Evolutionary conservation across 1,284 basidiomycete species (phyloP).

Genomic region (Cutaneotrichosporon sp.): DNA sequence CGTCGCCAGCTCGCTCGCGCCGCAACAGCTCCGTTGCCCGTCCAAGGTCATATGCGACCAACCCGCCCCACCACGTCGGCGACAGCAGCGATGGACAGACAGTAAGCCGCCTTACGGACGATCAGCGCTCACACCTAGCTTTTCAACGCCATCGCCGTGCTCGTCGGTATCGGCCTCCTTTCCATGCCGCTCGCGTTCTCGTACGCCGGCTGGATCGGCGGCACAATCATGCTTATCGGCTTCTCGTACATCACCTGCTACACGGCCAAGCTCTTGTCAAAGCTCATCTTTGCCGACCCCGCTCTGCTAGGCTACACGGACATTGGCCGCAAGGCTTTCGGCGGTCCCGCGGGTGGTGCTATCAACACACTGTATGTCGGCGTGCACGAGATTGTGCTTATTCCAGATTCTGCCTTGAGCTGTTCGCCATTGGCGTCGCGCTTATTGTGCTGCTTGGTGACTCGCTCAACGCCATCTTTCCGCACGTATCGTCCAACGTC

Average conservation of each 20-base stretch:
- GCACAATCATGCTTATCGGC: conserved; percentile 65
- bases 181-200: conserved; percentile 83
- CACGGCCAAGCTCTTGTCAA: conserved; percentile 77
- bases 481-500: conserved; percentile 59
- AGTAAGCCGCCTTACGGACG: conserved; percentile 54
- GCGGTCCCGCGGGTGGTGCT: conserved; percentile 56
- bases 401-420: conserved; percentile 67
- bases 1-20: neutral
- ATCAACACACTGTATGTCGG: conserved; percentile 40
- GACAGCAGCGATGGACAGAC: conserved; percentile 77
- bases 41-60: too few species aligned
- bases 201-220: conserved; percentile 77
- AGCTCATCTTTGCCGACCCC: conserved; percentile 65
- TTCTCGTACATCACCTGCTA: conserved; percentile 80
- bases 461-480: conserved; percentile 68
- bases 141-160: conserved; percentile 83
- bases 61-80: conserved; percentile 41
- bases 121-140: conserved; percentile 55
- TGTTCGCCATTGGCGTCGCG: conserved; percentile 67
- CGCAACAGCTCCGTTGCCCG: neutral
- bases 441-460: conserved; percentile 82
- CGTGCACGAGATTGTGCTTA: neutral
- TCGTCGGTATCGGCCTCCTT: conserved; percentile 83
- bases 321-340: conserved; percentile 81
- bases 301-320: conserved; percentile 77